Percentiles rank a stretch among this genome's conserved stretches.
Evolutionary conservation across 768 basidiomycete species (phyloP).

Genomic region (Suillus cothurnatus): DNA sequence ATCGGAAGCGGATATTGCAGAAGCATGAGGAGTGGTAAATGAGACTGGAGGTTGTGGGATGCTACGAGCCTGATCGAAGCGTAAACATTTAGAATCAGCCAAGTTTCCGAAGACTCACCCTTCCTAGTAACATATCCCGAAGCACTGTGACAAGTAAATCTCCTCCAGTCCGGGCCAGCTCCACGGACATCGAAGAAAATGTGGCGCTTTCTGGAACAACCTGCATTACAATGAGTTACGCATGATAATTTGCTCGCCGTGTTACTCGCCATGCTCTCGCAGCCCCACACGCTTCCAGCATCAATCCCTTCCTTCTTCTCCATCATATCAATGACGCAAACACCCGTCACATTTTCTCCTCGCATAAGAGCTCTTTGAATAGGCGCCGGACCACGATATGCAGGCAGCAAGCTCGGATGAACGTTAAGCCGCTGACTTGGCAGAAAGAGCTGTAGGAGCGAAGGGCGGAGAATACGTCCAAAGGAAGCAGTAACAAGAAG

Average conservation of each 20-base stretch:
- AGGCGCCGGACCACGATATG: slow-evolving; percentile 89
- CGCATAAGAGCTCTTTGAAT: slow-evolving; percentile 82
- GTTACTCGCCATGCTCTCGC: slow-evolving; percentile 51
- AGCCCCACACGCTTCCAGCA: slow-evolving; percentile 70
- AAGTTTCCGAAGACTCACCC: slow-evolving; percentile 36
- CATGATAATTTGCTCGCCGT: background rate
- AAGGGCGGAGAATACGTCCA: slow-evolving; percentile 75
- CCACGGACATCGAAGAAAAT: slow-evolving; percentile 58
- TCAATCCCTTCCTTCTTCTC: slow-evolving; percentile 73
- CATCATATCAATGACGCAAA: slow-evolving; percentile 79
- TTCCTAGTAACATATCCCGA: slow-evolving; percentile 59
- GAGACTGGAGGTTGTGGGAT: slow-evolving; percentile 44
- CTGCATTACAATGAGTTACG: slow-evolving; percentile 37
- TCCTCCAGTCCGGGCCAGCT: slow-evolving; percentile 66
- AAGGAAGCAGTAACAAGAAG: slow-evolving; percentile 89
- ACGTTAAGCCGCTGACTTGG: slow-evolving; percentile 72
- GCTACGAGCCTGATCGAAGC: slow-evolving; percentile 44
- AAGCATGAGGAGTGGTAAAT: slow-evolving; percentile 49
- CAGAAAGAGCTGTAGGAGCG: slow-evolving; percentile 63
- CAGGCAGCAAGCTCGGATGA: slow-evolving; percentile 86
- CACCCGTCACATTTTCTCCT: slow-evolving; percentile 69
- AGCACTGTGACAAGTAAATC: slow-evolving; percentile 70
- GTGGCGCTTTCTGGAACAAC: slow-evolving; percentile 49
- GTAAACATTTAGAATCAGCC: background rate
- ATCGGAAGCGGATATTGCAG: slow-evolving; percentile 55